These are phyloP conservation scores for Coccinonectria pachysandricola DNA, from an alignment of 2,329 filamentous ascomycete species.

Conservation along the genomic window DNA sequence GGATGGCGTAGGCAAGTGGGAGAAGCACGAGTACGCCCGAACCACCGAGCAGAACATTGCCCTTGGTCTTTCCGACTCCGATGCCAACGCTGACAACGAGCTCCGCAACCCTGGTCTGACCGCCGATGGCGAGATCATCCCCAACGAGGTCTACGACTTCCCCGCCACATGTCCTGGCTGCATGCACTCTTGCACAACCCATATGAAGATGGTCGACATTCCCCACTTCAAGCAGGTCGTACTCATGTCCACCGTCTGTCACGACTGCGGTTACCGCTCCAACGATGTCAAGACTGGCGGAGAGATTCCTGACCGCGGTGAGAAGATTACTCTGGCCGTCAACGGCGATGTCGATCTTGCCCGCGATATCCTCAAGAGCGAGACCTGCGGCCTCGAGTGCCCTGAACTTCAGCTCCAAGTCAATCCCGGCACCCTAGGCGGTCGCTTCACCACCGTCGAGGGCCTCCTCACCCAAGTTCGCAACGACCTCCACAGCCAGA, in stretches of 20 bases:
- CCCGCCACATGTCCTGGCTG: constrained; percentile 88
- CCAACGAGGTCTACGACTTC: constrained; percentile 88
- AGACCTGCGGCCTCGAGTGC: constrained; percentile 79
- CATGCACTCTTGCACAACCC: constrained; percentile 73
- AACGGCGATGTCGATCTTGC: constrained; percentile 62
- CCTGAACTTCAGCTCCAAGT: constrained; percentile 80
- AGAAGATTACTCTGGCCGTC: constrained; percentile 70
- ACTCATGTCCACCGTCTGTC: constrained; percentile 88
- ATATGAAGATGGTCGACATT: constrained; percentile 99
- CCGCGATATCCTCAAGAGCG: constrained; percentile 91
- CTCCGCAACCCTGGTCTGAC: constrained; percentile 40
- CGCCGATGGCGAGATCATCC: constrained; percentile 68
- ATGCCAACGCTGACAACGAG: constrained; percentile 43
- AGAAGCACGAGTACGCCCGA: constrained; percentile 72
- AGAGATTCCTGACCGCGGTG: constrained; percentile 76
- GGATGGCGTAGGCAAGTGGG: constrained; percentile 77
- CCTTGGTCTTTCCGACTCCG: constrained; percentile 63
- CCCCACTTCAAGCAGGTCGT: constrained; percentile 97
- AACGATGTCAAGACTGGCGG: constrained; percentile 98
- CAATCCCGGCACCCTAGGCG: constrained; percentile 87
- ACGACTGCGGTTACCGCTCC: constrained; percentile 83
- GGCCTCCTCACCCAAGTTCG: constrained; percentile 87
- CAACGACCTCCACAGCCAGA: constrained; percentile 76
- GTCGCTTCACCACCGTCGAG: constrained; percentile 94
- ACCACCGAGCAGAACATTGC: constrained; percentile 78